Base-by-base conservation (phyloP, 2,329 filamentous ascomycete species). In the Zalaria obscura region DNA sequence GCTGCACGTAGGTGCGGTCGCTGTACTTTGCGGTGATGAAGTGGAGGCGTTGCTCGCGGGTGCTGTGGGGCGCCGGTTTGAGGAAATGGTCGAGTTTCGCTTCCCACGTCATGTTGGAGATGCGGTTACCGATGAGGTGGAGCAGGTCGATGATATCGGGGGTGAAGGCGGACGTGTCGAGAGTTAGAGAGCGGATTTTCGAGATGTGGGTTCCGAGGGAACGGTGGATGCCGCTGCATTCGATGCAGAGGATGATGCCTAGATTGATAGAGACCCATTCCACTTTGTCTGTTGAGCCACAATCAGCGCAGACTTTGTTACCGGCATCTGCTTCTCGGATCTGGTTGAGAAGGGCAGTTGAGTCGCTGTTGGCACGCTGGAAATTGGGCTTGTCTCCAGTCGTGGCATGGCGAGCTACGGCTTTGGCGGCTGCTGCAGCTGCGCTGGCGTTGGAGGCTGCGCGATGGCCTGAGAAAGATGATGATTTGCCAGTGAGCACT, bases 261-360 rank as follows among this genome's bases (percentile, higher is more conserved):
- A 98, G 72, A 54, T 98, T 98, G 63, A 98, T 94, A 0, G 91
- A 96, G 27, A 96, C 91, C 91, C 91, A 98, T 61, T 98, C 91
- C 25, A 94, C 88, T 65, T 95, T 96, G 55, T 79, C 76, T 29
- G 83, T 81, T 5, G 87, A 93, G 7, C 85, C 84, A 56, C 91
- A 98, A 59, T 98, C 91, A 10, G 91, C 91, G 58, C 91, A 98
- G 74, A 82, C 83, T 50, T 77, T 81, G 61, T 98, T 98, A 34
- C 86, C 88, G 53, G 93, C 83, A 55, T 98, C 91, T 39, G 82
- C 83, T 44, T 93, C 84, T 39, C 89, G 81, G 35, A 98, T 76
- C 56, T 82, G 78, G 57, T 93, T 85, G 4, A 98, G 72, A 5
- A 98, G 69, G 46, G 89, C 84, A 3, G 54, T 55, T 0, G 87